These are phyloP conservation scores for Carnegiea gigantea DNA, from an alignment of 179 eudicot species.

Conservation along the genomic window DNA sequence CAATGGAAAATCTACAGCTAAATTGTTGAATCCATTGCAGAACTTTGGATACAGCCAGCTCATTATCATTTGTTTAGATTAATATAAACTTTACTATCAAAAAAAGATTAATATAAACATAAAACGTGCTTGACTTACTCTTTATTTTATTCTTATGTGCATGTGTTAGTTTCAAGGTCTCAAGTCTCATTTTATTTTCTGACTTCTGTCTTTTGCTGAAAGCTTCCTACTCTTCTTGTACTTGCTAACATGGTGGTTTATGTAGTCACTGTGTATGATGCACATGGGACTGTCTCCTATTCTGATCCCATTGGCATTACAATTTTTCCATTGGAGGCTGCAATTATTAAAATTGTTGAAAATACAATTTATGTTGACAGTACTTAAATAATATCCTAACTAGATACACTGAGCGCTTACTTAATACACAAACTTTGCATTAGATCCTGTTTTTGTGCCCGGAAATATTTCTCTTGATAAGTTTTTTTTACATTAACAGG, in stretches of 20 bases:
- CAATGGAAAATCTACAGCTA: no score
- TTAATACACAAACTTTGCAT: neutral
- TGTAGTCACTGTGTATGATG: slow-evolving; percentile 5
- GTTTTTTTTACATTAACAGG: slow-evolving; percentile 29
- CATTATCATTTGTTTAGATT: neutral
- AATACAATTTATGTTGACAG: neutral
- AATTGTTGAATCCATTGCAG: neutral
- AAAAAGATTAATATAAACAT: neutral
- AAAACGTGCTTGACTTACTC: neutral
- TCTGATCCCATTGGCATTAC: neutral
- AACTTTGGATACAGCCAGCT: neutral
- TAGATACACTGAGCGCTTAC: neutral
- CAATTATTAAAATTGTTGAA: slow-evolving; percentile 1
- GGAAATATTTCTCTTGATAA: neutral
- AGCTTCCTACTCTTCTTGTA: neutral
- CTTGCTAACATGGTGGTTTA: slow-evolving; percentile 5
- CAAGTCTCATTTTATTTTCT: neutral
- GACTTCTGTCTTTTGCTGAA: slow-evolving; percentile 1
- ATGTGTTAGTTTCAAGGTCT: slow-evolving; percentile 8
- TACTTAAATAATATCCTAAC: neutral
- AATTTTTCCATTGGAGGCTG: neutral
- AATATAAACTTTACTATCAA: neutral
- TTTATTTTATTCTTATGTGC: neutral
- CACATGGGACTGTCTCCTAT: slow-evolving; percentile 24
- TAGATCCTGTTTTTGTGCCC: neutral